phyloP scores from a whole-genome alignment of 31 red algal genomes.

The Asparagopsis taxiformis region DNA sequence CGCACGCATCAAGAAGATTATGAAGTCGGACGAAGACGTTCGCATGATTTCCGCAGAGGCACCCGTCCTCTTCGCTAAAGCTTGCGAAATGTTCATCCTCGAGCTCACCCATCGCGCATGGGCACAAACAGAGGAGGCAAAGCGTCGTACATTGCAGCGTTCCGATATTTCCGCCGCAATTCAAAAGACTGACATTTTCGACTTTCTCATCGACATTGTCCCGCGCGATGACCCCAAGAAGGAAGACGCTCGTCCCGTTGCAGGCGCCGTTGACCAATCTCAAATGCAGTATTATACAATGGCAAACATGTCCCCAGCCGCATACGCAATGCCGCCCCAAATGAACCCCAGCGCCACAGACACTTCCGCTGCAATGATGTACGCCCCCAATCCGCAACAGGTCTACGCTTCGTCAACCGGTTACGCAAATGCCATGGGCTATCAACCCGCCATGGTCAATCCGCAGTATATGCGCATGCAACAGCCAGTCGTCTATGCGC shows the following conservation, averaged over 20 bases:
- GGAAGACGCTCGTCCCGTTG: conserved; percentile 50
- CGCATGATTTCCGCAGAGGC: conserved; percentile 99
- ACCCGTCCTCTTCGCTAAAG: conserved; percentile 96
- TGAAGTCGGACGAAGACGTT: conserved; percentile 99
- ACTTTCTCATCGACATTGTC: conserved; percentile 99
- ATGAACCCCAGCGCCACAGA: conserved; percentile 19
- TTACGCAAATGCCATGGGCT: conserved; percentile 35
- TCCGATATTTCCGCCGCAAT: conserved; percentile 93
- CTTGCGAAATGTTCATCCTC: conserved; percentile 98
- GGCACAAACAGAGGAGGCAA: conserved; percentile 92
- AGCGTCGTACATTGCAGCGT: conserved; percentile 90
- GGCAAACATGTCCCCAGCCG: conserved; percentile 18
- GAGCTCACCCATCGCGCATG: conserved; percentile 94
- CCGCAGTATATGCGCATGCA: conserved; percentile 68
- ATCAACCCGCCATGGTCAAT: conserved; percentile 60
- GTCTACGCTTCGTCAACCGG: conserved; percentile 41
- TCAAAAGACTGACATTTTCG: conserved; percentile 99
- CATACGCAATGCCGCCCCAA: conserved; percentile 9
- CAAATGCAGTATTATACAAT: conserved; percentile 28
- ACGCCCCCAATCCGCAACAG: conserved; percentile 8
- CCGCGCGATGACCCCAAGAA: conserved; percentile 89
- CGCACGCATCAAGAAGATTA: conserved; percentile 99
- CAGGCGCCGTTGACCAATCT: conserved; percentile 48
- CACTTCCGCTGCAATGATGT: conserved; percentile 43
- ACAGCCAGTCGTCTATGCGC: conserved; percentile 60